Evolutionary conservation across 2,329 filamentous ascomycete genomes (phyloP).

Genomic region (Cercospora zeae-maydis): DNA sequence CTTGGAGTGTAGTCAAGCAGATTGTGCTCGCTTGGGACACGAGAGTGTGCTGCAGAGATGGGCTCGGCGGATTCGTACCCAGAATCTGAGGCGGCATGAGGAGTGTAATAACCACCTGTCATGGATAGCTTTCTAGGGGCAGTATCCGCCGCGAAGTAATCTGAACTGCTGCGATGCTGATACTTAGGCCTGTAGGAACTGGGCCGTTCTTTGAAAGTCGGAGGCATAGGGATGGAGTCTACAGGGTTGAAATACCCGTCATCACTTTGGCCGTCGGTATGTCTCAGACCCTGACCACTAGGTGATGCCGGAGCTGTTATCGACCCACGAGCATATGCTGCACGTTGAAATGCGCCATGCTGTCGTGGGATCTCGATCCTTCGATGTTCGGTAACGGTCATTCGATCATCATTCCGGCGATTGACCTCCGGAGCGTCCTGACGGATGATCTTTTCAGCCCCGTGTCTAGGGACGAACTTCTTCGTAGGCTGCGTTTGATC

Average conservation of each 20-base stretch:
- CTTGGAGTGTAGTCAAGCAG: conserved; percentile 10
- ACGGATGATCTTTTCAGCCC: conserved; percentile 56
- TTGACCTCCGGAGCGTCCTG: conserved; percentile 47
- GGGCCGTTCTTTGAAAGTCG: conserved; percentile 2
- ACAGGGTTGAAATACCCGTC: neutral
- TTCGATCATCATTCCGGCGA: neutral
- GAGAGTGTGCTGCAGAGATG: conserved; percentile 22
- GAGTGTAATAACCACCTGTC: conserved; percentile 8
- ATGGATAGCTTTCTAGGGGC: conserved; percentile 5
- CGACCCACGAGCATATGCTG: conserved; percentile 9
- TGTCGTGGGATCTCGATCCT: conserved; percentile 10
- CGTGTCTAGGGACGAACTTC: conserved; percentile 60
- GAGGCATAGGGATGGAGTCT: conserved; percentile 11
- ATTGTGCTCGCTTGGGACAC: conserved; percentile 26
- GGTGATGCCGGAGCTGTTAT: neutral
- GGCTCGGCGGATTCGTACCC: conserved; percentile 30
- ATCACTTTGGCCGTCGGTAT: neutral
- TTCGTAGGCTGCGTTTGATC: conserved; percentile 47
- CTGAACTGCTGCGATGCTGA: conserved; percentile 7
- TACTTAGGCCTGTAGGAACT: neutral
- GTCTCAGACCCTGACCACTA: neutral
- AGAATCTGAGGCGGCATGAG: conserved; percentile 29
- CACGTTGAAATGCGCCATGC: conserved; percentile 6
- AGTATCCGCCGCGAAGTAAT: conserved; percentile 5
- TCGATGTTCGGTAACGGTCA: conserved; percentile 1